Evolutionary conservation across 2,329 filamentous ascomycete species (phyloP), one percentile per base, ranked within the genome.

Genomic region (Graphilbum ipis-grandicollis): DNA sequence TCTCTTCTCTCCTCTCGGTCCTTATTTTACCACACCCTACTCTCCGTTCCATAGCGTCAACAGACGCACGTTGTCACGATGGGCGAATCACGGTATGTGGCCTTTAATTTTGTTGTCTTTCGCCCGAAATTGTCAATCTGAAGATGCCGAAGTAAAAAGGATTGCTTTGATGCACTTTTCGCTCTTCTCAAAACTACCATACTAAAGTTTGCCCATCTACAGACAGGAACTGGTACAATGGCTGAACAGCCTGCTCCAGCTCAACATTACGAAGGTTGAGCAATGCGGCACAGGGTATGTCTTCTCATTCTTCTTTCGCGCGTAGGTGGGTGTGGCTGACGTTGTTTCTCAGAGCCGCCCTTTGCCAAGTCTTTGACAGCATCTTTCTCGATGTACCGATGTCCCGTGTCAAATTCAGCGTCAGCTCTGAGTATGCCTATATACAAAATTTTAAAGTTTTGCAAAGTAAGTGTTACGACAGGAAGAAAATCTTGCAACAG

Each of bases 221-320:
- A 96, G 90, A 68, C 90, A 98, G 64, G 90, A 98, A 66, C 75
- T 98, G 50, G 69, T 98, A 50, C 72, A 77, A 63, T 98, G 90
- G 90, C 68, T 96, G 48, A 98, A 98, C 69, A 88, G 82, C 69
- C 80, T 98, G 44, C 76, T 98, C 36, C 85, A 94, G 65, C 79
- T 98, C 53, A 98, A 96, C 65, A 76, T 98, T 52, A 96, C 81
- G 52, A 96, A 94, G 63, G 84, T 98, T 56, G 90, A 98, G 66
- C 90, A 44, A 30, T 44, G 39, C 19, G 41, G 42, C 12, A 44
- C 42, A 39, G 33, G 33, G 33, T 34, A 26, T 21, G 33, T 26
- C 26, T 8, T 10, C 21, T 5, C 21, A 23, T 23, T 23, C 21
- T 10, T 23, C 10, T 23, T 10, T 10, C 21, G 21, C 21, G 21